These are phyloP conservation scores for Oryza australiensis DNA, from an alignment of 176 grass and related monocot species.

Conservation along the genomic window DNA sequence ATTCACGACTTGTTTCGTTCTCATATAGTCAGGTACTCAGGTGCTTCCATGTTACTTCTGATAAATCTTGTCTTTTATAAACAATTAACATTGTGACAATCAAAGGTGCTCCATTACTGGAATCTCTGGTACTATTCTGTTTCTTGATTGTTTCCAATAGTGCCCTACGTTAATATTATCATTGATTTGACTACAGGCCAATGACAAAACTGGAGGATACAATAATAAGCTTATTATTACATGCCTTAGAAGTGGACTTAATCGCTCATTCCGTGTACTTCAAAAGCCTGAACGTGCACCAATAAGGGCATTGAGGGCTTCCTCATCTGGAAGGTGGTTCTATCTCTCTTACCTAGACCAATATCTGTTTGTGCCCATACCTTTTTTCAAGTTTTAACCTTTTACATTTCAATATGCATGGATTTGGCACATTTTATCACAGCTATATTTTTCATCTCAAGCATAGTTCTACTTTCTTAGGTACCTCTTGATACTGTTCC, in stretches of 20 bases:
- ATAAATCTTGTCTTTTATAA: slow-evolving; percentile 24
- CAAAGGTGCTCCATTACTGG: background rate
- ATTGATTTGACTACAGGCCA: slow-evolving; percentile 57
- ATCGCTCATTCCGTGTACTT: slow-evolving; percentile 86
- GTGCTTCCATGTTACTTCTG: slow-evolving; percentile 43
- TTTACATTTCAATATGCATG: slow-evolving; percentile 9
- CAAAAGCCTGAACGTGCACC: slow-evolving; percentile 97
- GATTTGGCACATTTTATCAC: background rate
- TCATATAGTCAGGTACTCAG: slow-evolving; percentile 88
- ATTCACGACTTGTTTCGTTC: slow-evolving; percentile 96
- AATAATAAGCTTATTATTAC: slow-evolving; percentile 89
- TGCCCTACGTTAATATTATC: slow-evolving; percentile 3
- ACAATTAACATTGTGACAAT: slow-evolving; percentile 2
- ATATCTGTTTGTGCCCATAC: background rate
- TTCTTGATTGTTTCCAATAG: background rate
- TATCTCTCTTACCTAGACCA: slow-evolving; percentile 25
- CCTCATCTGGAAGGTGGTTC: slow-evolving; percentile 92
- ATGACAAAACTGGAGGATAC: slow-evolving; percentile 92
- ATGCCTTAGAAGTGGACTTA: slow-evolving; percentile 96
- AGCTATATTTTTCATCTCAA: slow-evolving; percentile 19
- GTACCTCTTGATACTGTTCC: slow-evolving; percentile 97
- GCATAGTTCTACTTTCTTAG: slow-evolving; percentile 46
- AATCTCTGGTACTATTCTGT: background rate
- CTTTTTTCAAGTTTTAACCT: background rate
- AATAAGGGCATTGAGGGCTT: slow-evolving; percentile 93